Conservation (phyloP, 192 early-diverging fungal species). For the Umbelopsis vinacea region DNA sequence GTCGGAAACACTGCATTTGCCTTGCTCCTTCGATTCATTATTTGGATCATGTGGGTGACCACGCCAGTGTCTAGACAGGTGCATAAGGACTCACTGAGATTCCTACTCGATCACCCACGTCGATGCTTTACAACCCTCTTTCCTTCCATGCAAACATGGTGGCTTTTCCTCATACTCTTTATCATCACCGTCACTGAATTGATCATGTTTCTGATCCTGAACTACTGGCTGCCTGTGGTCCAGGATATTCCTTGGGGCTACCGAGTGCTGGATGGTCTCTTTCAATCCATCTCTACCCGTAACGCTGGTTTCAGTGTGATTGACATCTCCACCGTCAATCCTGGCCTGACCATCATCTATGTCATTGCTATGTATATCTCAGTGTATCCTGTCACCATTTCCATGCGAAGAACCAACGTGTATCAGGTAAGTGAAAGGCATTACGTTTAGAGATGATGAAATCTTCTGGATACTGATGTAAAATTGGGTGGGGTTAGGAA, state of each 20-base stretch:
- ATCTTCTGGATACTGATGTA: too few relatives aligned
- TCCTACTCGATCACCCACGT: slow-evolving; percentile 39
- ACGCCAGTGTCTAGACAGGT: slow-evolving; percentile 28
- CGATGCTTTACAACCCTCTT: slow-evolving; percentile 42
- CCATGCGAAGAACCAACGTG: slow-evolving; percentile 44
- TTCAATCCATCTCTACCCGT: slow-evolving; percentile 39
- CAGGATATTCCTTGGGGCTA: slow-evolving; percentile 30
- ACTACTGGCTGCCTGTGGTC: slow-evolving; percentile 37
- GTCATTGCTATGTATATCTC: slow-evolving; percentile 46
- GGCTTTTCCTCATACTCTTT: slow-evolving; percentile 31
- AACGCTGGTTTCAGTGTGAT: slow-evolving; percentile 41
- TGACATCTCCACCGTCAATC: slow-evolving; percentile 32
- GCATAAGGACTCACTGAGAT: slow-evolving; percentile 30
- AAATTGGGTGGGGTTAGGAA: slow-evolving; percentile 23
- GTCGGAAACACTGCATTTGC: slow-evolving; percentile 42
- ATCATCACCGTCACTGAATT: slow-evolving; percentile 35
- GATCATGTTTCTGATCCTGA: slow-evolving; percentile 24
- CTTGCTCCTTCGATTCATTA: slow-evolving; percentile 31
- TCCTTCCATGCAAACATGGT: slow-evolving; percentile 37
- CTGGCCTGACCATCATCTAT: slow-evolving; percentile 31
- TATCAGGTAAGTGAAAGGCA: slow-evolving; percentile 34
- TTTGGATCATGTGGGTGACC: slow-evolving; percentile 27
- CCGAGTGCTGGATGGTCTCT: slow-evolving; percentile 36
- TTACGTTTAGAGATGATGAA: not conserved
- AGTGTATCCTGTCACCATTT: slow-evolving; percentile 44